A percentile compares a stretch with the other conserved stretches of the same genome.
phyloP scores from a whole-genome alignment of 139 green algal genomes.

The Chlorella sorokiniana region DNA sequence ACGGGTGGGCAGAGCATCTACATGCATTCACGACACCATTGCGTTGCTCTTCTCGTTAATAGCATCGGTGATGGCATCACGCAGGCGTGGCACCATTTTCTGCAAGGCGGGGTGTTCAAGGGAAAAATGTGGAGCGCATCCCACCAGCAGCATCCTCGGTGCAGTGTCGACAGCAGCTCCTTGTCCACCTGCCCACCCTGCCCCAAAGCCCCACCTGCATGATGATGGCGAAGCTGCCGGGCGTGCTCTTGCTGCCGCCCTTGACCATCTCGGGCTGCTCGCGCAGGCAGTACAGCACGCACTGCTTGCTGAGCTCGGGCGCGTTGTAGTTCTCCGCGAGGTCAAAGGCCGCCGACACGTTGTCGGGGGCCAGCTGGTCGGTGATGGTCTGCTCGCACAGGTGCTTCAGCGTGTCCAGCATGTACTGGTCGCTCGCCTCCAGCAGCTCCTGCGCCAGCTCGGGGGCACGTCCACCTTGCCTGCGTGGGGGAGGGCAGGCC shows the following conservation, averaged over 20 bases:
- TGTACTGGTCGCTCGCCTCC: slow-evolving; percentile 90
- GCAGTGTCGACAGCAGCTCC: too few species aligned
- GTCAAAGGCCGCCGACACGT: slow-evolving; percentile 77
- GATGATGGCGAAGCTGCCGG: background rate
- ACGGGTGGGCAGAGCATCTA: background rate
- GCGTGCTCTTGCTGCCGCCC: slow-evolving; percentile 8
- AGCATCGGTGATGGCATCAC: slow-evolving; percentile 5
- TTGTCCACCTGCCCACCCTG: too few species aligned
- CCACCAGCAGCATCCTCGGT: too few species aligned
- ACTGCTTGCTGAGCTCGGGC: slow-evolving; percentile 76
- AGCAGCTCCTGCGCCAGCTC: slow-evolving; percentile 78
- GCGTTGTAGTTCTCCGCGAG: slow-evolving; percentile 86
- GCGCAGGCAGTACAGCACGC: slow-evolving; percentile 89
- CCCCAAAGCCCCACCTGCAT: background rate
- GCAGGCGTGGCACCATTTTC: slow-evolving; percentile 28
- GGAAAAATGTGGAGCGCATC: too few species aligned
- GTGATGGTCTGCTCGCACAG: slow-evolving; percentile 90
- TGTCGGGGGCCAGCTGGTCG: slow-evolving; percentile 75
- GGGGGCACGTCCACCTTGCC: slow-evolving; percentile 64
- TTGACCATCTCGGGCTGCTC: slow-evolving; percentile 71
- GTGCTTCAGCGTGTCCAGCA: slow-evolving; percentile 93
- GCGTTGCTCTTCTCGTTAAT: slow-evolving; percentile 13
- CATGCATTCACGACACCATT: slow-evolving; percentile 9
- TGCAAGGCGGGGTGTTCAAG: background rate
- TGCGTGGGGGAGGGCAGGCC: background rate